Percentiles rank a stretch among this genome's conserved stretches.
phyloP scores from a whole-genome alignment of 805 yeast species.

The Ogataea wickerhamii region DNA sequence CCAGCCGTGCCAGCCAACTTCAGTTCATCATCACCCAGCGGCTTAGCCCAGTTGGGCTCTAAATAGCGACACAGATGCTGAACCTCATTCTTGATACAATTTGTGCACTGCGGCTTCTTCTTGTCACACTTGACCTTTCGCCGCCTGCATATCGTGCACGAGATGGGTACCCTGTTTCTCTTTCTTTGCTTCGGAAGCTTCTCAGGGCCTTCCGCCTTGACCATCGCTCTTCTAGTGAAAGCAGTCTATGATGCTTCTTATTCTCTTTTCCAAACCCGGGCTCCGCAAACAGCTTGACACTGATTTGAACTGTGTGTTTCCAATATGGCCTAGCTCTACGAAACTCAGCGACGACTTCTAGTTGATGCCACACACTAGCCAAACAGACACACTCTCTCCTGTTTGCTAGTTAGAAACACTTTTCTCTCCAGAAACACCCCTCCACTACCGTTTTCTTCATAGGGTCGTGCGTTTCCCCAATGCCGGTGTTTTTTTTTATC shows the following conservation, averaged over 20 bases:
- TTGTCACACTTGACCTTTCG: conserved; percentile 40
- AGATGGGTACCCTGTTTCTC: conserved; percentile 38
- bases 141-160: conserved; percentile 38
- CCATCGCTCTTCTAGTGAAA: conserved; percentile 6
- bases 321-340: too few relatives aligned
- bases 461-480: neutral
- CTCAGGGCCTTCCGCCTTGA: conserved; percentile 10
- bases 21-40: conserved; percentile 32
- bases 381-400: too few relatives aligned
- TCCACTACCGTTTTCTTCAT: neutral
- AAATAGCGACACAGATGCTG: conserved; percentile 54
- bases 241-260: too few relatives aligned
- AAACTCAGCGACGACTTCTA: too few relatives aligned
- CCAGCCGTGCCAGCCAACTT: conserved; percentile 21
- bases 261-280: too few relatives aligned
- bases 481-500: conserved; percentile 10
- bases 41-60: conserved; percentile 60
- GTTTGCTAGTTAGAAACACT: neutral
- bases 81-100: conserved; percentile 55
- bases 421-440: neutral
- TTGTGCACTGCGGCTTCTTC: conserved; percentile 53
- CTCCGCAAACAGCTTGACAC: too few relatives aligned
- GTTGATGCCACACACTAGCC: too few relatives aligned
- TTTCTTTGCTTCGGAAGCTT: conserved; percentile 27
- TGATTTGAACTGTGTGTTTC: too few relatives aligned